Evolutionary conservation across 2,329 filamentous ascomycete species (phyloP), one percentile per base, ranked within the genome.

Genomic region (Cercospora sp.): DNA sequence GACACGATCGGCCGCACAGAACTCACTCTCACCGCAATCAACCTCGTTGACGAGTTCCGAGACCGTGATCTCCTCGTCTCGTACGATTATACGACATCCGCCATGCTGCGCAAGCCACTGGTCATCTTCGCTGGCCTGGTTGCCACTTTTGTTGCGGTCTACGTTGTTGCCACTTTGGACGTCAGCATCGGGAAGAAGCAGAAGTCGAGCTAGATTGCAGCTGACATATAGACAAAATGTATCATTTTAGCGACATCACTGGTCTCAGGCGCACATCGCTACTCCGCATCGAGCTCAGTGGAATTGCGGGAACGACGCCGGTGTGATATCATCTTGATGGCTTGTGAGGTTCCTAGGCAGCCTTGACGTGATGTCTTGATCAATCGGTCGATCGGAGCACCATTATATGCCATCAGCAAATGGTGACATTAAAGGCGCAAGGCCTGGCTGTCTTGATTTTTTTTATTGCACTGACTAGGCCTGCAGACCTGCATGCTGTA

Each of bases 1-100:
- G 95, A 99, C 80, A 98, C 95, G 0, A 76, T 94, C 33, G 95
- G 95, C 69, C 91, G 95, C 71, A 96, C 94, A 0, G 87, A 90
- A 0, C 85, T 99, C 69, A 90, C 87, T 61, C 85, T 99, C 75
- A 91, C 90, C 69, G 92, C 93, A 7, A 86, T 89, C 74, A 98
- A 97, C 79, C 83, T 98, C 63, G 92, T 96, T 1, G 95, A 99
- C 74, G 95, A 98, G 73, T 88, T 94, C 76, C 87, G 94, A 64
- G 93, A 94, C 76, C 89, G 91, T 33, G 89, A 95, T 72, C 80
- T 98, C 23, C 84, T 97, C 74, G 91, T 98, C 63, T 90, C 91
- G 1, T 99, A 99, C 80, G 91, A 97, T 71, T 92, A 95, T 77
- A 88, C 94, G 1, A 85, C 90, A 72, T 78, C 85, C 2, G 90